Percentiles rank a stretch among this genome's conserved stretches.
These are phyloP conservation scores for Cenchrus americanus DNA, from an alignment of 176 grass and related monocot genomes.

Conservation along the genomic window DNA sequence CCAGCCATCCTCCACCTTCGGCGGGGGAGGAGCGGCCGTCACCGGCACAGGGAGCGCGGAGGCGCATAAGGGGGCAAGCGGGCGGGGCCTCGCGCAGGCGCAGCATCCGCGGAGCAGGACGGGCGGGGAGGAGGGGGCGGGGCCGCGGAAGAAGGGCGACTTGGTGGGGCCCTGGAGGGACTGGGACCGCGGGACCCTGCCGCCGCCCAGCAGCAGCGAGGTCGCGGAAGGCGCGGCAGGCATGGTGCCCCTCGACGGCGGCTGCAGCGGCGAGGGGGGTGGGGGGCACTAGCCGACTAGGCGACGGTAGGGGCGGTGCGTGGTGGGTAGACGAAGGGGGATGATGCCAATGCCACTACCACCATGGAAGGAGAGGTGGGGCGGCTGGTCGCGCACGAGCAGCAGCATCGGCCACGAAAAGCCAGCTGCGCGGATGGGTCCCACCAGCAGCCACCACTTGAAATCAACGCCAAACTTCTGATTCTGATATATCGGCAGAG, in stretches of 20 bases:
- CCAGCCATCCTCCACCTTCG: constrained; percentile 4
- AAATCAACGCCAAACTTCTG: too few relatives aligned
- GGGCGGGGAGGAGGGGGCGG: neutral
- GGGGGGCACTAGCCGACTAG: neutral
- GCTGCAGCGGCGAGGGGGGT: neutral
- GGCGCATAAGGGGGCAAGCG: constrained; percentile 15
- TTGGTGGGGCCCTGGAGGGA: constrained; percentile 52
- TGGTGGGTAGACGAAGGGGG: neutral
- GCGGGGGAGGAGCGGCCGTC: neutral
- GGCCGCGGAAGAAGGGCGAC: constrained; percentile 29
- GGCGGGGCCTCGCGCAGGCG: constrained; percentile 14
- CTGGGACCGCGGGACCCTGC: constrained; percentile 46
- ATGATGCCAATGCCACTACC: constrained; percentile 17
- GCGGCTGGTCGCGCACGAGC: neutral
- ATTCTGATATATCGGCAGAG: too few relatives aligned
- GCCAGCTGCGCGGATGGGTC: too few relatives aligned
- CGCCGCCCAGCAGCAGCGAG: constrained; percentile 39
- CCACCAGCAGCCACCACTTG: too few relatives aligned
- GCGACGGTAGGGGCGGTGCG: constrained; percentile 3
- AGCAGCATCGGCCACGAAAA: too few relatives aligned
- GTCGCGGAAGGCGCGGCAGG: constrained; percentile 5
- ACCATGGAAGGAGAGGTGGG: constrained; percentile 11
- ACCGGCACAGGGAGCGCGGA: constrained; percentile 25
- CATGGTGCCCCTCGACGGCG: constrained; percentile 36
- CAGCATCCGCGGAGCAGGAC: neutral